These are phyloP conservation scores for Emericellopsis terricola DNA, from an alignment of 495 filamentous ascomycete genomes.

Conservation along the genomic window DNA sequence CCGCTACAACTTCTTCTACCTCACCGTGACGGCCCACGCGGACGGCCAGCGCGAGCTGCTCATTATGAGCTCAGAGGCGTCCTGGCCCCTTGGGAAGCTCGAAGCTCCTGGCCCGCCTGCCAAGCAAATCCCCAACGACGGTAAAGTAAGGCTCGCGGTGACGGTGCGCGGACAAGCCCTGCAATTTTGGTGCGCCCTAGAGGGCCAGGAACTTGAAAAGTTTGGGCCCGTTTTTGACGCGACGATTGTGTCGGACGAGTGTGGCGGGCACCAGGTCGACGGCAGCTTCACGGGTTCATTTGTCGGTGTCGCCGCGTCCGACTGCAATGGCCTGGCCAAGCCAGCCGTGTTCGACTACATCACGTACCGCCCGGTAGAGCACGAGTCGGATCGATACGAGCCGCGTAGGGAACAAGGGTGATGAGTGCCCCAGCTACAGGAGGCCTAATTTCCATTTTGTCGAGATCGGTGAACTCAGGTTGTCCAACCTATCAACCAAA, in stretches of 20 bases:
- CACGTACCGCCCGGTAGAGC: slow-evolving; percentile 25
- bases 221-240: slow-evolving; percentile 34
- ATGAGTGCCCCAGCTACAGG: too few species aligned
- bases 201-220: slow-evolving; percentile 19
- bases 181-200: slow-evolving; percentile 32
- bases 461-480: too few species aligned
- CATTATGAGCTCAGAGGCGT: slow-evolving; percentile 30
- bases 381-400: slow-evolving; percentile 31
- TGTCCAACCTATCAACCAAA: too few species aligned
- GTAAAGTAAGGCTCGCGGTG: slow-evolving; percentile 29
- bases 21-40: slow-evolving; percentile 32
- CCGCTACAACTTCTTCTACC: slow-evolving; percentile 40
- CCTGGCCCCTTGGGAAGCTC: slow-evolving; percentile 29
- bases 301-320: slow-evolving; percentile 33
- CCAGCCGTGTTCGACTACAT: slow-evolving; percentile 32
- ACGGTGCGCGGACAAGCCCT: slow-evolving; percentile 25
- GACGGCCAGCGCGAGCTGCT: slow-evolving; percentile 34
- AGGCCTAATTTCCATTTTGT: too few species aligned
- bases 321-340: slow-evolving; percentile 29
- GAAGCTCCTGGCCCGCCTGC: slow-evolving; percentile 11
- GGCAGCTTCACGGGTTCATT: slow-evolving; percentile 41
- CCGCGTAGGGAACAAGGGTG: too few species aligned
- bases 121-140: slow-evolving; percentile 26
- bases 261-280: slow-evolving; percentile 34
- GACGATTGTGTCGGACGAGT: slow-evolving; percentile 35